These are phyloP conservation scores for Nakazawaea sp. DNA, from an alignment of 805 yeast genomes.

Conservation along the genomic window DNA sequence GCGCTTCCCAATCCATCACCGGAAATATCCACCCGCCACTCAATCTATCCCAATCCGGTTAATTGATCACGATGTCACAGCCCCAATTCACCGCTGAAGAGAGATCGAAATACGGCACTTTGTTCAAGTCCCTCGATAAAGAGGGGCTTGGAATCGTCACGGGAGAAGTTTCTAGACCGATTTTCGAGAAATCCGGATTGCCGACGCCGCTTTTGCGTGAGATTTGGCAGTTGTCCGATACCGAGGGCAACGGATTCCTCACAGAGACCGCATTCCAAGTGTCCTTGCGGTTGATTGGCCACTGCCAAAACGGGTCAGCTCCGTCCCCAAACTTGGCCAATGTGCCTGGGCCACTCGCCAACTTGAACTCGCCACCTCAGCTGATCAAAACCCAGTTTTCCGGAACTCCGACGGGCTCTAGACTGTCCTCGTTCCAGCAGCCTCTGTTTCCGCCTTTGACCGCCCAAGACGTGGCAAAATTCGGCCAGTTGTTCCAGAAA, in stretches of 20 bases:
- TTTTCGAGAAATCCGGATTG: slow-evolving; percentile 81
- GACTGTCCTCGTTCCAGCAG: slow-evolving; percentile 16
- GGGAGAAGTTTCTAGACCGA: slow-evolving; percentile 77
- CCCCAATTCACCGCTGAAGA: slow-evolving; percentile 78
- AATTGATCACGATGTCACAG: too few species aligned
- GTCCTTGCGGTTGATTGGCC: slow-evolving; percentile 86
- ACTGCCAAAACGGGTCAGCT: slow-evolving; percentile 68
- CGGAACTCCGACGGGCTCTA: slow-evolving; percentile 24
- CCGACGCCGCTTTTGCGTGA: slow-evolving; percentile 76
- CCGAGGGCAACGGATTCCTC: slow-evolving; percentile 78
- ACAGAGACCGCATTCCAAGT: slow-evolving; percentile 74
- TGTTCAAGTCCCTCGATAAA: slow-evolving; percentile 75
- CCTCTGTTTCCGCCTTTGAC: slow-evolving; percentile 41
- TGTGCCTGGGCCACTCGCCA: slow-evolving; percentile 58
- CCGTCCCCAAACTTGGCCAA: slow-evolving; percentile 49
- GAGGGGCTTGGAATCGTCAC: slow-evolving; percentile 77
- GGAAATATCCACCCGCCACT: too few species aligned
- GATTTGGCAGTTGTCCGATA: slow-evolving; percentile 93
- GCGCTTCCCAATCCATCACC: too few species aligned
- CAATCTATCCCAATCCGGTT: too few species aligned
- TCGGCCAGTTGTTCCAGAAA: slow-evolving; percentile 66
- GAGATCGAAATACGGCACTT: slow-evolving; percentile 60
- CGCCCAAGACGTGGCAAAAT: slow-evolving; percentile 52
- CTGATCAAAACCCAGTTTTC: slow-evolving; percentile 2
- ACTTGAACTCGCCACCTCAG: slow-evolving; percentile 31